These are phyloP conservation scores for Podaxis sp. DNA, from an alignment of 768 basidiomycete species.

Conservation along the genomic window DNA sequence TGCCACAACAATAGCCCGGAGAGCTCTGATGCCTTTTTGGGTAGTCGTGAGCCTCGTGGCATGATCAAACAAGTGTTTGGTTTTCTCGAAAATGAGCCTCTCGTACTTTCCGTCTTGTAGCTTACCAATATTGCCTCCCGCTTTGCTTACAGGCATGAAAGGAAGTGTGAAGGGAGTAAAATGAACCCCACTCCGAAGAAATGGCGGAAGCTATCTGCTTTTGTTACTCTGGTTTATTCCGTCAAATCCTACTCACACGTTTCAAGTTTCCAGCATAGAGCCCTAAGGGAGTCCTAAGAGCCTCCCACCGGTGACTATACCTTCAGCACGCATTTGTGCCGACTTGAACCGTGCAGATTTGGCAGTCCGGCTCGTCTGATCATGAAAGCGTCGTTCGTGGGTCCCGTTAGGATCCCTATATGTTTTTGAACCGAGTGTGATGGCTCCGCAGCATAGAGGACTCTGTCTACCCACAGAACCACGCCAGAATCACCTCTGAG, in stretches of 20 bases:
- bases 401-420: neutral
- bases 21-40: neutral
- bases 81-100: neutral
- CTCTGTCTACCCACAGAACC: neutral
- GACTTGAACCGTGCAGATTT: neutral
- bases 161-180: no score
- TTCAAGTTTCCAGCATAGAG: no score
- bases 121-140: no score
- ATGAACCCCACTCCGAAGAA: no score
- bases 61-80: neutral
- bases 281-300: no score
- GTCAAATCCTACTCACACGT: no score
- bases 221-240: no score
- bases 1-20: neutral
- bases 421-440: neutral
- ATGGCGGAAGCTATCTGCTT: no score
- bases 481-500: neutral
- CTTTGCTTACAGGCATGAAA: no score
- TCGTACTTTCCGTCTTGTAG: no score
- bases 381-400: neutral
- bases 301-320: neutral
- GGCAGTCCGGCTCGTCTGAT: neutral
- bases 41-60: neutral
- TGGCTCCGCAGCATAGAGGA: neutral
- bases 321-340: neutral